Evolutionary conservation across 2,329 filamentous ascomycete species (phyloP), one percentile per base, ranked within the genome.

Genomic region (Ceratocystis ficicola): DNA sequence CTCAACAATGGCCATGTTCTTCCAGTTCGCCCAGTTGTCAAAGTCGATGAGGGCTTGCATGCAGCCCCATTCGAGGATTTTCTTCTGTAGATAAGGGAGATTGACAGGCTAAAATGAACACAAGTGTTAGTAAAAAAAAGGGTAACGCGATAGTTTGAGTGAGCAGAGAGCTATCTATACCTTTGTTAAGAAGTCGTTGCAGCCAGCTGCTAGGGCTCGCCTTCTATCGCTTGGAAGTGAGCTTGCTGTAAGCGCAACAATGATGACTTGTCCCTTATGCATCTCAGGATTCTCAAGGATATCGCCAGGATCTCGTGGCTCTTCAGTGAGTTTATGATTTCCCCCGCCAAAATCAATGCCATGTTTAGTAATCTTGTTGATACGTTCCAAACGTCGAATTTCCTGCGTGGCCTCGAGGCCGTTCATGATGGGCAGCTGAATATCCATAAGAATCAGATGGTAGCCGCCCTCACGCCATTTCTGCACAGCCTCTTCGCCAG

Each of bases 41-140:
- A 94, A 97, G 77, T 99, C 94, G 72, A 99, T 97, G 28, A 99
- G 82, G 8, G 94, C 94, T 78, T 97, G 94, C 94, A 99, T 99
- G 78, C 94, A 97, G 66, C 94, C 94, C 94, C 94, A 99, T 80
- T 99, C 94, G 77, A 95, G 96, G 71, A 97, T 92, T 75, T 99
- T 99, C 67, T 93, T 86, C 75, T 96, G 90, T 30, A 99, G 83
- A 92, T 93, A 99, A 68, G 95, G 88, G 73, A 96, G 96, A 74
- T 95, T 95, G 70, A 99, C 93, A 22, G 94, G 94, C 90, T 96
- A 73, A 55, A 61, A 10, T 41, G 2, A 50, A 59, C 3, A 41
- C 10, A 8, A 2, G 20, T 50, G 46, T 50, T 50, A 50, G n/a
- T 22, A 50, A 41, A 12, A 12, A 15, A 15, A 12, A 41, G 36